Conservation (phyloP, 192 early-diverging fungal genomes). For the Backusella mclennaniae region DNA sequence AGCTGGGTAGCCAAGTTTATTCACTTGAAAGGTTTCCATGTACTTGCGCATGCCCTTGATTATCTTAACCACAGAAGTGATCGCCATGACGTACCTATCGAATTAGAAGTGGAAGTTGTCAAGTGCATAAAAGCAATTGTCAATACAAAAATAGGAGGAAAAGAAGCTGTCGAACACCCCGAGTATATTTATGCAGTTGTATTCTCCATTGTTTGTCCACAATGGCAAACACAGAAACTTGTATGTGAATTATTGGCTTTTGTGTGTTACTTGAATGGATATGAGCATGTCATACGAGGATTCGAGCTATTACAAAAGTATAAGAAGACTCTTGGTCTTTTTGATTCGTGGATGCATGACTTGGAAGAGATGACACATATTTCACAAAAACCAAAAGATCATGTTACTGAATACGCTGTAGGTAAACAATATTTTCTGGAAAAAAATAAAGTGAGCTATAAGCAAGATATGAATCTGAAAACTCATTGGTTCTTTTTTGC, state of each 20-base stretch:
- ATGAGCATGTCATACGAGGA: constrained; percentile 70
- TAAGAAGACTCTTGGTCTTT: constrained; percentile 51
- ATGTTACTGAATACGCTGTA: constrained; percentile 74
- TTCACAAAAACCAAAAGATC: constrained; percentile 67
- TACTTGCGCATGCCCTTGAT: constrained; percentile 62
- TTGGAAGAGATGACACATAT: constrained; percentile 71
- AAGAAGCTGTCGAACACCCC: constrained; percentile 66
- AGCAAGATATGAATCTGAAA: neutral
- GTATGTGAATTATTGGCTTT: constrained; percentile 74
- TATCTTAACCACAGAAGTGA: neutral
- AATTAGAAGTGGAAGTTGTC: constrained; percentile 76
- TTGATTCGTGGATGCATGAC: constrained; percentile 75
- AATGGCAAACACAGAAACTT: constrained; percentile 64
- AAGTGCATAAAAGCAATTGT: constrained; percentile 75
- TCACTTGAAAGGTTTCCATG: constrained; percentile 68
- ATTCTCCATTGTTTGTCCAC: constrained; percentile 72
- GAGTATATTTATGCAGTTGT: constrained; percentile 65
- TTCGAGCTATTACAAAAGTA: constrained; percentile 71
- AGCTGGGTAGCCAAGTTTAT: constrained; percentile 80
- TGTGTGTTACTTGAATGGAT: constrained; percentile 74
- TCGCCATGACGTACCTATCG: constrained; percentile 58
- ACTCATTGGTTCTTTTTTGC: too few species aligned
- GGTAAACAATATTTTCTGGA: neutral
- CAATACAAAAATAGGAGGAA: constrained; percentile 68
- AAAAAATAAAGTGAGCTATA: neutral